A percentile compares a stretch with the other conserved stretches of the same genome.
Evolutionary conservation across 192 early-diverging fungal genomes (phyloP).

Genomic region (Entomortierella parvispora): DNA sequence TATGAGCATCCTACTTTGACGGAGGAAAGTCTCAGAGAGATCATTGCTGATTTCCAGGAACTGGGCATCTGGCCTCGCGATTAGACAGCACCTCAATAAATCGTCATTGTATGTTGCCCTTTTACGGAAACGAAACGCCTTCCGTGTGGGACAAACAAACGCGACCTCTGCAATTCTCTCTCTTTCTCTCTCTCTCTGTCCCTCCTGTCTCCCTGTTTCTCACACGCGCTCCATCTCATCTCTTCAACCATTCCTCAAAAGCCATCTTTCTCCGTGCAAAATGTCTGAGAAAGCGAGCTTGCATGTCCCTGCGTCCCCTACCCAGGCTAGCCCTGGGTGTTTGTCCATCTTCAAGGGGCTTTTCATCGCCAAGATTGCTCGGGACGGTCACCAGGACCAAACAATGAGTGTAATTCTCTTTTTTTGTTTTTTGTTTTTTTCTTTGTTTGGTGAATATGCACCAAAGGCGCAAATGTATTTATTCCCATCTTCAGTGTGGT

Average conservation of each 20-base stretch:
- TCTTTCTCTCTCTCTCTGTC: neutral
- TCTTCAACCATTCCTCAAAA: too few species aligned
- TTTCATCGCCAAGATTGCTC: slow-evolving; percentile 5
- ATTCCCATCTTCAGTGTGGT: too few species aligned
- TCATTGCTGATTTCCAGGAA: slow-evolving; percentile 84
- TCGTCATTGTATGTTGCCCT: neutral
- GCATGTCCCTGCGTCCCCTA: neutral
- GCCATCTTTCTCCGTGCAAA: too few species aligned
- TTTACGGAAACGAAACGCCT: neutral
- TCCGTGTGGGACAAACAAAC: neutral
- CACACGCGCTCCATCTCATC: too few species aligned
- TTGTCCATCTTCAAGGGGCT: slow-evolving; percentile 33
- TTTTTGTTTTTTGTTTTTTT: too few species aligned
- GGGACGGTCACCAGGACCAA: neutral
- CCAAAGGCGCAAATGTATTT: neutral
- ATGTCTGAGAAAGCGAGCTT: slow-evolving; percentile 25
- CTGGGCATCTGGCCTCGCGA: slow-evolving; percentile 84
- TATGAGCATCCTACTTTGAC: slow-evolving; percentile 79
- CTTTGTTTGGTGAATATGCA: neutral
- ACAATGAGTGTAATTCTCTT: slow-evolving; percentile 6
- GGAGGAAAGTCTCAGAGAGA: slow-evolving; percentile 69
- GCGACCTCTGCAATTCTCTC: neutral
- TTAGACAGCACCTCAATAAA: neutral
- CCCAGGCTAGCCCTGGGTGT: slow-evolving; percentile 24
- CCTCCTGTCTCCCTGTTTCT: neutral